Percentiles rank a stretch among this genome's conserved stretches.
phyloP scores from a whole-genome alignment of 2,329 filamentous ascomycete genomes.

The Talaromyces verruculosus region DNA sequence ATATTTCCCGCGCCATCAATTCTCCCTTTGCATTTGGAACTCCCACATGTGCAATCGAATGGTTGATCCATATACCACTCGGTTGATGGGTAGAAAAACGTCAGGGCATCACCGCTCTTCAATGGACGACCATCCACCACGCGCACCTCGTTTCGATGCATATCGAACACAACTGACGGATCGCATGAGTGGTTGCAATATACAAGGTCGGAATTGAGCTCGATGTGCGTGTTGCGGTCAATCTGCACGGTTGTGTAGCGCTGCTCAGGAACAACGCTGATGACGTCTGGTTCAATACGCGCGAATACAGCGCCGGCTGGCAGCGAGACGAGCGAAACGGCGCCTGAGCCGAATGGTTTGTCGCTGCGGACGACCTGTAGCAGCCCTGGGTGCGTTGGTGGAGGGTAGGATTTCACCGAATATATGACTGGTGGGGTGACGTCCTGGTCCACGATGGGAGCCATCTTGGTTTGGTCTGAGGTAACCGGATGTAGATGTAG shows the following conservation, averaged over 20 bases:
- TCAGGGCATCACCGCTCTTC: not conserved
- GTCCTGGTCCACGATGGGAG: not conserved
- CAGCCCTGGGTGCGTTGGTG: not conserved
- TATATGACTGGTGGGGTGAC: not conserved
- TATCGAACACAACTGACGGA: not conserved
- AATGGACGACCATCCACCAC: not conserved
- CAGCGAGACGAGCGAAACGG: not conserved
- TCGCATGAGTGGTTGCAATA: constrained; percentile 4
- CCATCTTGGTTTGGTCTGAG: not conserved
- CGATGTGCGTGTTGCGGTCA: not conserved
- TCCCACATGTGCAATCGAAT: not conserved
- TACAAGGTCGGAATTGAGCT: not conserved
- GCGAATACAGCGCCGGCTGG: not conserved
- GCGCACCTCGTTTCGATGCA: not conserved
- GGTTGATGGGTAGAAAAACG: constrained; percentile 3
- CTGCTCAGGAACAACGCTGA: not conserved
- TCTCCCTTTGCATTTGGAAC: not conserved
- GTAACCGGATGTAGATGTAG: not conserved
- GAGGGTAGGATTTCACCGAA: not conserved
- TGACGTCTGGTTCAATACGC: not conserved
- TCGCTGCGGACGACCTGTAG: not conserved
- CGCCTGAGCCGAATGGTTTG: not conserved
- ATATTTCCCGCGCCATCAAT: not conserved
- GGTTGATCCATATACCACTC: constrained; percentile 7
- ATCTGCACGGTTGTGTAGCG: not conserved